A percentile compares a stretch with the other conserved stretches of the same genome.
phyloP scores from a whole-genome alignment of 352 stramenopile species.

The Pythium sp. region DNA sequence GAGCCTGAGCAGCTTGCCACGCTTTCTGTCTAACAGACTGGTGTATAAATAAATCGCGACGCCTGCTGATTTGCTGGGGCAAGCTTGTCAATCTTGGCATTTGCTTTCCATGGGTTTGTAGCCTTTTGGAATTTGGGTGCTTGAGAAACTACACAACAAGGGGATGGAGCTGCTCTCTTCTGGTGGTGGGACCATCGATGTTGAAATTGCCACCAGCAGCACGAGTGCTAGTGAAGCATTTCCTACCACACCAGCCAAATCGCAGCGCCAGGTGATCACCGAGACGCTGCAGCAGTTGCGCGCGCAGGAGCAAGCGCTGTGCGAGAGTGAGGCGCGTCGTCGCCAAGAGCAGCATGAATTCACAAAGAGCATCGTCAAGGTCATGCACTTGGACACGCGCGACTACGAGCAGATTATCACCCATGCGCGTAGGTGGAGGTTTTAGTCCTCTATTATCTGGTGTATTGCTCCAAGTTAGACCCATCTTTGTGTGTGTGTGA shows the following conservation, averaged over 20 bases:
- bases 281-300: constrained; percentile 32
- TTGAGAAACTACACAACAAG: not conserved
- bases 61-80: no score
- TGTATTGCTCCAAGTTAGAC: not conserved
- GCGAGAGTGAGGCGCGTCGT: constrained; percentile 19
- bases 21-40: no score
- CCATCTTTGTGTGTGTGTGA: not conserved
- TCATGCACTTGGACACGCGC: constrained; percentile 47
- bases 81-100: no score
- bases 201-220: not conserved
- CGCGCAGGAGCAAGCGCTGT: constrained; percentile 7
- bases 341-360: constrained; percentile 28
- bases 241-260: not conserved
- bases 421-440: constrained; percentile 30
- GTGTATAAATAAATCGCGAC: no score
- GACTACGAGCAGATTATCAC: constrained; percentile 29
- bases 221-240: not conserved
- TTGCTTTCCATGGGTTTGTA: no score
- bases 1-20: no score
- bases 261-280: constrained; percentile 26
- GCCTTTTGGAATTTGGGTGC: not conserved
- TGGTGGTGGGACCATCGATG: not conserved
- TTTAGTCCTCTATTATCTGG: not conserved
- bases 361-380: constrained; percentile 47
- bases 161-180: not conserved